Base-by-base conservation (phyloP, 2,329 filamentous ascomycete genomes). In the Colletotrichum horii region DNA sequence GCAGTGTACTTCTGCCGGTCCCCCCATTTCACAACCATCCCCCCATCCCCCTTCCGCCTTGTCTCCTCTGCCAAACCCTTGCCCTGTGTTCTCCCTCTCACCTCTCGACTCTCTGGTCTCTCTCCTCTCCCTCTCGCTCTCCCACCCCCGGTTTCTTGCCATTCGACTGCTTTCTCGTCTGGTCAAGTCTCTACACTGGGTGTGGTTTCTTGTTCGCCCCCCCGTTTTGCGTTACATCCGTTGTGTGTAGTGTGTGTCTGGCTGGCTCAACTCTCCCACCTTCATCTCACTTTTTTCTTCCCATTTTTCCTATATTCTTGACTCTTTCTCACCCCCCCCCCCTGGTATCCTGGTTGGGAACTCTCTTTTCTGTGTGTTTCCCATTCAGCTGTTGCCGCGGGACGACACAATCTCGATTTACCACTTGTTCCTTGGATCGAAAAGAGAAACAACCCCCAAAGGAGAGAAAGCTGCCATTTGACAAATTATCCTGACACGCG, bases 1-100 rank as follows among this genome's bases (percentile, higher is more conserved):
- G 38, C 55, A 64, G 64, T 66, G 61, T 73, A 67, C 73, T 68
- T 73, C 43, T 75, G 34, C 38, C 38, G 11, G 65, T 38, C 38
- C 55, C 69, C 48, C 66, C 71, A 70, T 74, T 65, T 70, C 71
- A 70, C 66, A 56, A 64, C 66, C 66, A 74, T 70, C 68, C 66
- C 71, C 66, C 66, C 24, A 19, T 34, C 30, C 60, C 66, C 71
- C 66, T n/a, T 64, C 71, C 71, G 38, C 65, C 38, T 75, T 68
- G 48, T 34, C 36, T 52, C 58, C 68, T 48, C 55, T 75, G 48
- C 70, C 64, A 75, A 73, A 68, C 70, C 70, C 73, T 75, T 75
- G 73, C 34, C 56, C 58, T 67, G 70, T 75, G 38, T 48, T 48
- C 38, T 48, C 38, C 38, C 12, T 43, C 38, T 43, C 38, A 16